Evolutionary conservation across 1,284 basidiomycete species (phyloP).

Genomic region (Sanghuangporus weigelae): DNA sequence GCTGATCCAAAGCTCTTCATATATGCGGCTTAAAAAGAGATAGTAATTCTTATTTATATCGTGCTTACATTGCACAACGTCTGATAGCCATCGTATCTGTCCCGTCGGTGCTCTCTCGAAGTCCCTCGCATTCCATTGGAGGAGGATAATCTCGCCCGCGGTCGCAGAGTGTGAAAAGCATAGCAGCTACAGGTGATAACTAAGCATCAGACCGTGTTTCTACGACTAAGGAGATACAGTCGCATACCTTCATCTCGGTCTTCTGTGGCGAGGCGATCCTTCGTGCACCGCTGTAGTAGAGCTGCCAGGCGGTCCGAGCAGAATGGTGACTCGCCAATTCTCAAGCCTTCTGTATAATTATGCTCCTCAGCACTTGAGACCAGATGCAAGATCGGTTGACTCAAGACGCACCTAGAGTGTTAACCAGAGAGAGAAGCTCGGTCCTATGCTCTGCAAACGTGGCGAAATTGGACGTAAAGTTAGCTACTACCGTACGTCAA

Average conservation of each 20-base stretch:
- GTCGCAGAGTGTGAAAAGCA: slow-evolving; percentile 10
- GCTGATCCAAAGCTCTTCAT: slow-evolving; percentile 10
- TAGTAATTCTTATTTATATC: background rate
- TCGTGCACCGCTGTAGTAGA: slow-evolving; percentile 8
- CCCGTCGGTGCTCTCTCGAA: background rate
- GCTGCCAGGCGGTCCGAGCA: background rate
- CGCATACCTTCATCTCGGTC: slow-evolving; percentile 5
- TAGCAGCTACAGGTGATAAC: background rate
- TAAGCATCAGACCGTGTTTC: background rate
- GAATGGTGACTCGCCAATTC: background rate
- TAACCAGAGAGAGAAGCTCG: background rate
- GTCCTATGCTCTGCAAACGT: background rate
- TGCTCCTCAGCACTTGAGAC: background rate
- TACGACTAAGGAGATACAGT: background rate
- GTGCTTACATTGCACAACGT: slow-evolving; percentile 2
- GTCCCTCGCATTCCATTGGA: slow-evolving; percentile 13
- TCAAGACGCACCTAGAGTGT: background rate
- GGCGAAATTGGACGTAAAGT: background rate
- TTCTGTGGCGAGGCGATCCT: slow-evolving; percentile 1
- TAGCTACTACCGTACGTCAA: background rate
- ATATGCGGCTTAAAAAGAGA: background rate
- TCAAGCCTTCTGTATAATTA: background rate
- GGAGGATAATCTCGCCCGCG: slow-evolving; percentile 3
- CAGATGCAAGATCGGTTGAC: background rate
- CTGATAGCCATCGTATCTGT: background rate